Base-by-base conservation (phyloP, 2,329 filamentous ascomycete genomes). In the Triangularia setosa region DNA sequence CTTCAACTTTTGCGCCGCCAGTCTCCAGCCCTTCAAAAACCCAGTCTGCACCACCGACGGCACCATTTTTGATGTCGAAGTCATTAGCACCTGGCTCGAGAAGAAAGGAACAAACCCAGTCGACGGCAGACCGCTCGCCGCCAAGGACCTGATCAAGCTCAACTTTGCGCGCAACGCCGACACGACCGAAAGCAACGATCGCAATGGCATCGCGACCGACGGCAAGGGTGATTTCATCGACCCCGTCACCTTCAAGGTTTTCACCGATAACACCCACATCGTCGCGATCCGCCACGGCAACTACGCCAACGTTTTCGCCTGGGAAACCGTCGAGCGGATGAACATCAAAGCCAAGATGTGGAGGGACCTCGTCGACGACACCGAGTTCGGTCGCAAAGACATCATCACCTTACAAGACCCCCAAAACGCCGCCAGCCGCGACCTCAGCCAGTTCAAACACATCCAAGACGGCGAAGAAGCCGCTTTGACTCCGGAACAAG, bases 291-390 rank as follows among this genome's bases (percentile, higher is more conserved):
- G 87, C 64, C 87, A 90, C 76, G 87, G 86, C 62, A 90, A 83
- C 62, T 94, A 93, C 64, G 94, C 94, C 58, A 99, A 99, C 77
- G 95, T 97, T 4, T 99, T 98, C 75, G 89, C 93, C 1, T 97
- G 90, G 86, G 96, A 99, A 73, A 99, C 96, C 1, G 87, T 99
- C 40, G 92, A 98, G 78, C 86, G 91, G 71, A 86, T 99, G 80
- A 99, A 99, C 76, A 90, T 99, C 77, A 98, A 98, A 80, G 84
- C 92, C 58, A 98, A 97, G 84, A 90, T 96, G 80, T 99, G 95
- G 95, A 85, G 83, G 69, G 95, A 99, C 77, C 79, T 99, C 53
- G 84, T 98, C 8, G 92, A 90, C 72, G 94, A 99, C 71, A 84
- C 88, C 67, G 90, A 93, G 65, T 99, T 99, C 72, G 86, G 86